Evolutionary conservation across 2,329 filamentous ascomycete genomes (phyloP), one percentile per base, ranked within the genome.

Genomic region (Penicillium sp.): DNA sequence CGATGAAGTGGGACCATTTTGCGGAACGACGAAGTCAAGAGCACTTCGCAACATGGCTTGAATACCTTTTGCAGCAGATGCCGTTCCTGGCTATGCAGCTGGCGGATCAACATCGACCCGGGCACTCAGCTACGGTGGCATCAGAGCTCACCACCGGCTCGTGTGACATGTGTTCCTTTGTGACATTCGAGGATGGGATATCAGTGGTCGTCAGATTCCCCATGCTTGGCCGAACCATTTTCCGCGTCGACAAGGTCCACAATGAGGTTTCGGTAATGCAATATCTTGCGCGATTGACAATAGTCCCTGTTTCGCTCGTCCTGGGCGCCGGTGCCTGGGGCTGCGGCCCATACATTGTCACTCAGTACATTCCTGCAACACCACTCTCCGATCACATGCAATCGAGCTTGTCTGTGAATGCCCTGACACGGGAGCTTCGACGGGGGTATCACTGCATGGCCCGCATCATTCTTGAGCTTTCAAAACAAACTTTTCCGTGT

Each of bases 181-280:
- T 58, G 17, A 31, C 56, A 3, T 58, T 58, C 17, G 56, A 52
- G 3, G 56, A 58, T 51, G 56, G 38, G 15, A 41, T 31, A 31
- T 35, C 35, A 15, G 56, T 38, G 30, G 30, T 52, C 8, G 35
- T 58, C 26, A 38, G 56, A 35, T 58, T 58, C 19, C 56, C 56
- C 35, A 46, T 52, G 15, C 56, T 50, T 3, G 56, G 35, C 26
- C 21, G 56, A 5, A 52, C 30, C 21, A 30, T 17, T 1, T 45
- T 51, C 38, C 21, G 35, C 35, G 23, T 35, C 17, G 56, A 58
- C 8, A 52, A 46, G 30, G 31, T 13, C 15, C 4, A 35, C 9
- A 52, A 58, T 29, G 56, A 58, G 21, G 21, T 46, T 7, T 47
- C 56, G 7, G 56, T 58, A 2, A 58, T 58, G 56, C 29, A 29